Base-by-base conservation (phyloP, 257 asterid species). In the Agastache rugosa region DNA sequence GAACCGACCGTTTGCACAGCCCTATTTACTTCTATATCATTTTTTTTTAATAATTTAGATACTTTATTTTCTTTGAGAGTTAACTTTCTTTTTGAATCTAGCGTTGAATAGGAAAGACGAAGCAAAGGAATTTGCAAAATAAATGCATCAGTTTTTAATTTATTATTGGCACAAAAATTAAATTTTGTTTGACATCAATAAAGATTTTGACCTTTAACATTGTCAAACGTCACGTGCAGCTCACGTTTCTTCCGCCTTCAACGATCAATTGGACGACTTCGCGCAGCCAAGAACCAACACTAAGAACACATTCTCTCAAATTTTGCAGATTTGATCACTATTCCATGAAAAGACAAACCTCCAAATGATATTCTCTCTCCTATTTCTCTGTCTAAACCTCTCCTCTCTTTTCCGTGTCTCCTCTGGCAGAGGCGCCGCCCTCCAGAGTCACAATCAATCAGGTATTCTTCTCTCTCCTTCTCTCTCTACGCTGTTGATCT, bases 321-420 rank as follows among this genome's bases (percentile, higher is more conserved):
- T 56, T 51, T 59, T 58, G 80, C 74, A 67, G 78, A 71, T 80
- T 71, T 80, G 63, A 67, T 76, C 75, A 25, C 68, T 27, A 11
- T 29, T 67, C 77, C 80, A 74, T 78, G 78, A 60, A 53, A 58
- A 27, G 12, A 63, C 7, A 25, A 67, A 29, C 55, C 69, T 63
- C 58, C 78, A 67, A 61, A 85, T 83, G 84, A 31, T 74, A 12
- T 67, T 78, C 76, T 50, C 77, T 82, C 71, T 87, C 70, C 78
- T 90, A 59, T 75, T 85, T 65, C 78, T 87, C 79, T 81, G 71
- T 74, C 85, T 78, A 47, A 71, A 65, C 56, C 72, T 93, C 35
- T 76, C 81, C 27, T 78, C 85, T 12, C 63, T 86, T 35, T 79
- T 84, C 76, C 77, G 56, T 55, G 41, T 71, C 77, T 61, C 87